Evolutionary conservation across 192 early-diverging fungal species (phyloP).

Genomic region (Entomortierella lignicola): DNA sequence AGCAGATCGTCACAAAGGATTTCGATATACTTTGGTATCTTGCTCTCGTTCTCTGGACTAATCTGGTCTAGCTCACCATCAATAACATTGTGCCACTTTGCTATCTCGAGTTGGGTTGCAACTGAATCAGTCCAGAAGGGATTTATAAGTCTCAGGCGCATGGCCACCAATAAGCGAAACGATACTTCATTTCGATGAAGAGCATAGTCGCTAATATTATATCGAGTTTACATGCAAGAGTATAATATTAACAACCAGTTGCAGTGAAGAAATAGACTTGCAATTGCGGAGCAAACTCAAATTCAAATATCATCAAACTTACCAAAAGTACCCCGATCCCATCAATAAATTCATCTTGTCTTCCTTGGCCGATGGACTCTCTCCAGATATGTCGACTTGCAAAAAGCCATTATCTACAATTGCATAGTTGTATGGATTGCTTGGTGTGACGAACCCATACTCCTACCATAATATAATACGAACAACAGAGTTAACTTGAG

Average conservation of each 20-base stretch:
- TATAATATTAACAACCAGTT: neutral
- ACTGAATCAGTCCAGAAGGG: conserved; percentile 23
- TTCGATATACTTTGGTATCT: conserved; percentile 41
- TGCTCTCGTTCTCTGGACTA: conserved; percentile 53
- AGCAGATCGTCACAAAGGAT: conserved; percentile 43
- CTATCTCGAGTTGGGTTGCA: conserved; percentile 40
- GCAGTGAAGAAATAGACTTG: conserved; percentile 6
- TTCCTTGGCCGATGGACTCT: conserved; percentile 27
- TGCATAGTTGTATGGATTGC: conserved; percentile 67
- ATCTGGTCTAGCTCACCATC: conserved; percentile 59
- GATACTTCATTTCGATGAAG: conserved; percentile 60
- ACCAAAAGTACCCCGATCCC: conserved; percentile 60
- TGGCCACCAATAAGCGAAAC: conserved; percentile 59
- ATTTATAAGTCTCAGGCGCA: conserved; percentile 56
- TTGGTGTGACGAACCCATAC: conserved; percentile 65
- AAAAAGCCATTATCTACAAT: conserved; percentile 61
- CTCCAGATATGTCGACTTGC: conserved; percentile 44
- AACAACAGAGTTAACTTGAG: neutral
- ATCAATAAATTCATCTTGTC: conserved; percentile 58
- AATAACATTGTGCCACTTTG: conserved; percentile 59
- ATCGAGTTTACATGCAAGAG: neutral
- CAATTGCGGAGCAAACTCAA: neutral
- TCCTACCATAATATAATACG: conserved; percentile 30
- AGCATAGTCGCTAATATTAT: conserved; percentile 62
- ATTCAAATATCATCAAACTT: conserved; percentile 1